A percentile compares a stretch with the other conserved stretches of the same genome.
phyloP scores from a whole-genome alignment of 2,329 filamentous ascomycete genomes.

The Monilinia polystroma region DNA sequence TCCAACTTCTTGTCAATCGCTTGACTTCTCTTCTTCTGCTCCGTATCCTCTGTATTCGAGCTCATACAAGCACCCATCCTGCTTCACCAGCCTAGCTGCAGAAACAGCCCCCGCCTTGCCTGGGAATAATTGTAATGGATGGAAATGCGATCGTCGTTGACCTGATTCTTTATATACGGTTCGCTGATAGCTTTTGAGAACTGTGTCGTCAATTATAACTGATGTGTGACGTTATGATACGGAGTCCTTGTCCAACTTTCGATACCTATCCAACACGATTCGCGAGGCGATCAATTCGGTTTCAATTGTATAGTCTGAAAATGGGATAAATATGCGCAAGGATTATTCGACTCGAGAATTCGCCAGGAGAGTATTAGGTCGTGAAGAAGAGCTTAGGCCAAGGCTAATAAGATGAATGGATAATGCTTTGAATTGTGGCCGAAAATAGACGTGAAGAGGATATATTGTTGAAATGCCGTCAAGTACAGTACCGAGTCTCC shows the following conservation, averaged over 20 bases:
- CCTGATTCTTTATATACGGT: neutral
- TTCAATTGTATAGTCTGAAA: neutral
- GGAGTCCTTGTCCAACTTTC: conserved; percentile 10
- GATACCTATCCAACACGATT: conserved; percentile 17
- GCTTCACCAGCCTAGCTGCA: conserved; percentile 38
- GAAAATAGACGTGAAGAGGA: conserved; percentile 14
- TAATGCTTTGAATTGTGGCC: conserved; percentile 7
- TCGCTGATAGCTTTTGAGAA: neutral
- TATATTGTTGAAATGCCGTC: conserved; percentile 13
- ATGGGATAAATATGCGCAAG: neutral
- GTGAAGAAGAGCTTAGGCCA: neutral
- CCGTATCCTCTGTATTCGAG: conserved; percentile 74
- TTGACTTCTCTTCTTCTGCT: conserved; percentile 95
- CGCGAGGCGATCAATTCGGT: conserved; percentile 7
- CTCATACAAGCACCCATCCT: conserved; percentile 93
- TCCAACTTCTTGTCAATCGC: conserved; percentile 91
- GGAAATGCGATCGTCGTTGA: neutral
- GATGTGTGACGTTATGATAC: conserved; percentile 18
- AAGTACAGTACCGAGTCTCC: conserved; percentile 17
- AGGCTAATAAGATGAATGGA: conserved; percentile 5
- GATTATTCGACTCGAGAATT: conserved; percentile 11
- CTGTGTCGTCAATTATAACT: neutral
- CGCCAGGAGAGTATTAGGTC: neutral
- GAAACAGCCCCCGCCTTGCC: conserved; percentile 35
- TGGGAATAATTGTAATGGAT: conserved; percentile 24